Conservation (phyloP, 305 asterid species). For the Fraxinus sp. region DNA sequence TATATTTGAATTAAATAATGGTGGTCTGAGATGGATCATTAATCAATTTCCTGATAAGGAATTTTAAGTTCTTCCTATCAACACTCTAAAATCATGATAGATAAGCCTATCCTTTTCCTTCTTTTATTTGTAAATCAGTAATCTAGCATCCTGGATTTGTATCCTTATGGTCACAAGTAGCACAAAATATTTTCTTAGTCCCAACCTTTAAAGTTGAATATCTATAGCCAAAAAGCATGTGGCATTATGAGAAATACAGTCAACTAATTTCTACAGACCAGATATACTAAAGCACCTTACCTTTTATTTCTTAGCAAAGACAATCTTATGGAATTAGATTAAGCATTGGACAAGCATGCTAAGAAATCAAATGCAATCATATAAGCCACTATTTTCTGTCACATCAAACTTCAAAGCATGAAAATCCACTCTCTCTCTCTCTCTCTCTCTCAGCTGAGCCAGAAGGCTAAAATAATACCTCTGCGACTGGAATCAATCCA, state of each 20-base stretch:
- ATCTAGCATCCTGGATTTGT: conserved; percentile 14
- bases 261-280: background rate
- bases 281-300: background rate
- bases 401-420: background rate
- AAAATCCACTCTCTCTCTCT: conserved; percentile 6
- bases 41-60: background rate
- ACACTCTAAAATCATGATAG: background rate
- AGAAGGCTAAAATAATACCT: conserved; percentile 26
- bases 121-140: background rate
- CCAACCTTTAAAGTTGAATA: background rate
- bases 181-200: background rate
- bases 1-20: background rate
- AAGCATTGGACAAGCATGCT: background rate
- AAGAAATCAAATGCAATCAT: background rate
- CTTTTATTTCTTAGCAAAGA: background rate
- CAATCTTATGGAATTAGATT: background rate
- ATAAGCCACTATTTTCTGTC: background rate
- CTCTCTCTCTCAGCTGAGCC: background rate
- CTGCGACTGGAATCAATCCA: conserved; percentile 19
- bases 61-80: background rate
- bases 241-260: background rate
- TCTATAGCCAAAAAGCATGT: background rate
- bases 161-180: background rate
- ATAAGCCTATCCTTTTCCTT: background rate
- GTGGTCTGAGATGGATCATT: background rate